Evolutionary conservation across 441 rosid genomes (phyloP).

Genomic region (Pelargonium australe): DNA sequence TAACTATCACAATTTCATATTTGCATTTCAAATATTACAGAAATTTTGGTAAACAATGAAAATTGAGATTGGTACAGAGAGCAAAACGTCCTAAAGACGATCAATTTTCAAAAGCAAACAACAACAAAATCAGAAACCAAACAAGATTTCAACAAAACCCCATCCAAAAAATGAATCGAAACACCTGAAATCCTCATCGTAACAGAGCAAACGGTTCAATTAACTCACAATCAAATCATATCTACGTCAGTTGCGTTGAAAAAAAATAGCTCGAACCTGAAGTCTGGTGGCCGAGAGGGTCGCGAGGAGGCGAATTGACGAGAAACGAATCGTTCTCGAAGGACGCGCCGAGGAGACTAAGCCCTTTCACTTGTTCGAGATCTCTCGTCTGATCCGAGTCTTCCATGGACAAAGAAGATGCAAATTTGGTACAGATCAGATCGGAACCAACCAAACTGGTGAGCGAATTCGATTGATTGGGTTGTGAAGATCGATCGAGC

Average conservation of each 20-base stretch:
- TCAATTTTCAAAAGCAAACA: too few relatives aligned
- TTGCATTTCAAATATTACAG: neutral
- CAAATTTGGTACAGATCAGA: conserved; percentile 9
- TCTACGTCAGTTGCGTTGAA: neutral
- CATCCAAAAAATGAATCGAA: neutral
- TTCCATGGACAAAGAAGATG: conserved; percentile 35
- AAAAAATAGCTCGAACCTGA: conserved; percentile 29
- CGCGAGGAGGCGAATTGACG: conserved; percentile 40
- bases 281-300: conserved; percentile 20
- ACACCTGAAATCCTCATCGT: neutral
- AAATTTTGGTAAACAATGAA: neutral
- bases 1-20: neutral
- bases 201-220: neutral
- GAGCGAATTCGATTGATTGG: neutral
- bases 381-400: conserved; percentile 34
- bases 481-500: neutral
- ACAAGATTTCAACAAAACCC: neutral
- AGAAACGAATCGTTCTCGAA: conserved; percentile 75
- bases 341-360: conserved; percentile 64
- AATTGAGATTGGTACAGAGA: neutral
- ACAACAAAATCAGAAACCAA: neutral
- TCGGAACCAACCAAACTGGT: neutral
- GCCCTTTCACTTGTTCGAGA: conserved; percentile 30
- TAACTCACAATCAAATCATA: neutral
- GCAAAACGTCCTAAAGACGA: too few relatives aligned